Conservation (phyloP, 257 asterid species). For the Ajuga chamaepitys region DNA sequence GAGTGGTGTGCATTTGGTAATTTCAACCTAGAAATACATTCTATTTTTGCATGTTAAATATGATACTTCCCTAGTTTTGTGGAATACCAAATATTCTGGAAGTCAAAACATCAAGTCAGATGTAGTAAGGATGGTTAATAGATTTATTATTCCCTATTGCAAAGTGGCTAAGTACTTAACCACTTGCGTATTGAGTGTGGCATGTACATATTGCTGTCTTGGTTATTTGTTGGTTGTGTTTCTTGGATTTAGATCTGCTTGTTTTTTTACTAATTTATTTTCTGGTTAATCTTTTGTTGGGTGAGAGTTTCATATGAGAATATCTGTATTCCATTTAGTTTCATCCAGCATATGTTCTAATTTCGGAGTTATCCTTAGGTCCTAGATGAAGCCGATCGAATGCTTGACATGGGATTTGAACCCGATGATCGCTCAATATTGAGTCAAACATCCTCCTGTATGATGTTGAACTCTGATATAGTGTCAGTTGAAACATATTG, state of each 20-base stretch:
- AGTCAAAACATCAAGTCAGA: too few relatives aligned
- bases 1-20: neutral
- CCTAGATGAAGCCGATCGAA: constrained; percentile 98
- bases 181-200: neutral
- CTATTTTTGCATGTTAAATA: too few relatives aligned
- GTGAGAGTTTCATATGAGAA: neutral
- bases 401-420: constrained; percentile 99
- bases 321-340: neutral
- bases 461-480: constrained; percentile 15
- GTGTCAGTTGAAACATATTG: neutral
- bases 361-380: constrained; percentile 45
- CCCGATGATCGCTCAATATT: constrained; percentile 91
- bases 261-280: neutral
- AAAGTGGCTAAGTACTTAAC: too few relatives aligned
- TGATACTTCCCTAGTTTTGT: too few relatives aligned
- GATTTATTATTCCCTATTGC: too few relatives aligned
- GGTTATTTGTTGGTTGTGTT: neutral
- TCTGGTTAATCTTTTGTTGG: neutral
- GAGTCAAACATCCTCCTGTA: constrained; percentile 84
- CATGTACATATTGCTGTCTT: neutral
- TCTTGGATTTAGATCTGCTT: neutral
- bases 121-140: too few relatives aligned
- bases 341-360: neutral
- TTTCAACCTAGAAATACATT: too few relatives aligned
- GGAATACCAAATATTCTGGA: too few relatives aligned